A percentile compares a stretch with the other conserved stretches of the same genome.
Conservation (phyloP, 176 grass and related monocot species). For the Stipa capillata region DNA sequence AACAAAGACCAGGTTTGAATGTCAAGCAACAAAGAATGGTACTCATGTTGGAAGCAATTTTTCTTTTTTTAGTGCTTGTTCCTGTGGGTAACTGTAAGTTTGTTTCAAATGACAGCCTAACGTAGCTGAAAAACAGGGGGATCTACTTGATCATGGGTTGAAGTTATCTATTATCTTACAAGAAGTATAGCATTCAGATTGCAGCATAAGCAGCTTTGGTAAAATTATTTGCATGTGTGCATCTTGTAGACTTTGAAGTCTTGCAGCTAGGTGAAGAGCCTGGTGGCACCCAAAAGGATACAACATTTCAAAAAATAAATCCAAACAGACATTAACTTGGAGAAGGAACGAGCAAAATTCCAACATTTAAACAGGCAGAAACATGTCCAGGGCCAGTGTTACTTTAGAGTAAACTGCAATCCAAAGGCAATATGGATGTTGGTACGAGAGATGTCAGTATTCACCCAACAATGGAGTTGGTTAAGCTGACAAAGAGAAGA, state of each 20-base stretch:
- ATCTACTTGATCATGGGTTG: background rate
- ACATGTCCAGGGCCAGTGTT: slow-evolving; percentile 1
- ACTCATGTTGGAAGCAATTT: background rate
- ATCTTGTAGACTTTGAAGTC: background rate
- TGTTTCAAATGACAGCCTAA: background rate
- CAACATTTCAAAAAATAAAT: background rate
- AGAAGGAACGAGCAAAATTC: background rate
- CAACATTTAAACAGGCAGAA: slow-evolving; percentile 10
- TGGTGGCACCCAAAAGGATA: background rate
- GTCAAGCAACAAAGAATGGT: background rate
- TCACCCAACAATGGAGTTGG: background rate
- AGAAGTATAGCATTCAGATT: background rate
- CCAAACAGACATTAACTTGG: background rate
- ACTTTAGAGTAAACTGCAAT: slow-evolving; percentile 23
- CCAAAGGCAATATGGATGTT: background rate
- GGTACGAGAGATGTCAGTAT: background rate
- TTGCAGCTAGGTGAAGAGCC: background rate
- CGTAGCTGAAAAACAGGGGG: background rate
- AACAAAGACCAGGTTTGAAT: slow-evolving; percentile 25
- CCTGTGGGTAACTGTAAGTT: background rate
- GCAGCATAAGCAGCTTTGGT: background rate
- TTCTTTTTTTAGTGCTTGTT: background rate
- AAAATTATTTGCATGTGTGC: background rate
- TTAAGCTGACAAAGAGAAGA: background rate
- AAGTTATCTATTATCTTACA: no score